These are phyloP conservation scores for Trichoderma hamatum DNA, from an alignment of 2,329 filamentous ascomycete genomes.

Conservation along the genomic window DNA sequence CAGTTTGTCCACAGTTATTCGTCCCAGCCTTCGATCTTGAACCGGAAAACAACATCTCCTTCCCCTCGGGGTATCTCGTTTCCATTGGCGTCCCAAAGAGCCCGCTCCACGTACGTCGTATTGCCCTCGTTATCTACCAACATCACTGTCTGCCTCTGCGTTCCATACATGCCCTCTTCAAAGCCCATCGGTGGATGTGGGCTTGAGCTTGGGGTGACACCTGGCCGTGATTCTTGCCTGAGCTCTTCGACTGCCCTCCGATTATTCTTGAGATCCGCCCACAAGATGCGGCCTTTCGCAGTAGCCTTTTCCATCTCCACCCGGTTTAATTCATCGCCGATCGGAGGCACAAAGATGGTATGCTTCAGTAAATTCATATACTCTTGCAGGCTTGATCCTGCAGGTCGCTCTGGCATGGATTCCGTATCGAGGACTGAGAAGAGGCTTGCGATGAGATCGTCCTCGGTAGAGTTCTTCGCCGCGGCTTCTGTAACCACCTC, in stretches of 20 bases:
- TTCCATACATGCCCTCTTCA: slow-evolving; percentile 65
- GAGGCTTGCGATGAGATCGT: slow-evolving; percentile 53
- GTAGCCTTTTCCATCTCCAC: slow-evolving; percentile 49
- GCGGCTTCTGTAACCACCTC: slow-evolving; percentile 48
- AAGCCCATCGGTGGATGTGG: slow-evolving; percentile 45
- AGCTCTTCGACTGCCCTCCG: slow-evolving; percentile 43
- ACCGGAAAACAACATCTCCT: slow-evolving; percentile 59
- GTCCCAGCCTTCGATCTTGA: slow-evolving; percentile 59
- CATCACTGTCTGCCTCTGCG: slow-evolving; percentile 65
- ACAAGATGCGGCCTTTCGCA: slow-evolving; percentile 43
- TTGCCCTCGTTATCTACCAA: slow-evolving; percentile 66
- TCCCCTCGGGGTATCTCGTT: slow-evolving; percentile 56
- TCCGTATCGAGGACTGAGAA: slow-evolving; percentile 61
- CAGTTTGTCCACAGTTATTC: slow-evolving; percentile 24
- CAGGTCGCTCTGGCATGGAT: slow-evolving; percentile 52
- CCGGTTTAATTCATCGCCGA: slow-evolving; percentile 54
- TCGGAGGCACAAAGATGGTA: slow-evolving; percentile 63
- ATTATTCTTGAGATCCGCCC: slow-evolving; percentile 43
- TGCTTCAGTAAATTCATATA: slow-evolving; percentile 58
- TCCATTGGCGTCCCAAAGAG: slow-evolving; percentile 62
- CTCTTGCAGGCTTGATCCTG: slow-evolving; percentile 54
- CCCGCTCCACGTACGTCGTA: slow-evolving; percentile 61
- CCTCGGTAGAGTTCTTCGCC: slow-evolving; percentile 45
- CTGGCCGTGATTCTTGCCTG: slow-evolving; percentile 44
- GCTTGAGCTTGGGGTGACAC: slow-evolving; percentile 37